phyloP scores from a whole-genome alignment of 257 asterid genomes.

The Hygrophila difformis region DNA sequence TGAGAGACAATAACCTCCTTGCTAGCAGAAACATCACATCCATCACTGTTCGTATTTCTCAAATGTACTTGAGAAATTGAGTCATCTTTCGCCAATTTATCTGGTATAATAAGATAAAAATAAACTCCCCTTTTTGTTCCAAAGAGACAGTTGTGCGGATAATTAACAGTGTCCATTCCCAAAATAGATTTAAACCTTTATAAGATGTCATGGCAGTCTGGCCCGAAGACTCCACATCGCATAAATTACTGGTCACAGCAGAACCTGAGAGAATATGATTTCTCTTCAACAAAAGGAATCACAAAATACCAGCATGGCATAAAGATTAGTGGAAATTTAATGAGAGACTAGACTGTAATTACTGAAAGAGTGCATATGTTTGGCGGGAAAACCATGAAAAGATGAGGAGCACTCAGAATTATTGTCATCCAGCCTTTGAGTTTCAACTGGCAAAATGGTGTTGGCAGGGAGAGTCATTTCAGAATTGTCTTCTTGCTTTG shows the following conservation, averaged over 20 bases:
- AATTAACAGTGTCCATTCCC: not conserved
- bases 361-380: conserved; percentile 22
- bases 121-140: not conserved
- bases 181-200: conserved; percentile 26
- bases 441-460: not conserved
- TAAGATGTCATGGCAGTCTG: conserved; percentile 15
- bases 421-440: not conserved
- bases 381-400: conserved; percentile 14
- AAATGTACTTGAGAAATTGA: conserved; percentile 12
- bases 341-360: not conserved
- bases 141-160: not conserved
- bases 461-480: conserved; percentile 12
- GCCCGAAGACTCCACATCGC: conserved; percentile 9
- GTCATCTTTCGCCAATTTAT: conserved; percentile 11
- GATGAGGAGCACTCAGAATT: conserved; percentile 19
- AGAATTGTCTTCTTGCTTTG: conserved; percentile 19
- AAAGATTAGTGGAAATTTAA: not conserved
- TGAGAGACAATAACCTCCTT: conserved; percentile 13
- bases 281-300: conserved; percentile 14
- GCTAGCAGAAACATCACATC: conserved; percentile 8
- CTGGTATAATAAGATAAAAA: conserved; percentile 9
- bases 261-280: conserved; percentile 10
- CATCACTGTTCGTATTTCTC: not conserved
- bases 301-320: conserved; percentile 5
- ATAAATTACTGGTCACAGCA: conserved; percentile 9